phyloP scores from a whole-genome alignment of 352 stramenopile species.

The Globisporangium cylindrosporum region DNA sequence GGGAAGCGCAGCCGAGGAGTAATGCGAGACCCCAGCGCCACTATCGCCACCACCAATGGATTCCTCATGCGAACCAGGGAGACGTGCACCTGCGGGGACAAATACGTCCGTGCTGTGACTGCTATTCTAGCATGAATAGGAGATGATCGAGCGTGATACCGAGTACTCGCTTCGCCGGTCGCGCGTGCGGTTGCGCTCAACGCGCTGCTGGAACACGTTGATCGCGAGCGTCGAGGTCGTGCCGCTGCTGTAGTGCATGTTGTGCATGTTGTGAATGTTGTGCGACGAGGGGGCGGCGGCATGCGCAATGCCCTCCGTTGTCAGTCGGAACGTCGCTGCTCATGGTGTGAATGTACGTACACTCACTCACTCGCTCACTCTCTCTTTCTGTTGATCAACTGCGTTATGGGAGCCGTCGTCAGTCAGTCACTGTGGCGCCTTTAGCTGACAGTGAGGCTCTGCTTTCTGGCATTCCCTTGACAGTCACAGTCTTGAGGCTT shows the following conservation, averaged over 20 bases:
- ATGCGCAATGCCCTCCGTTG: no score
- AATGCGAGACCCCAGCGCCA: neutral
- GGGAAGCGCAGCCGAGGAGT: no score
- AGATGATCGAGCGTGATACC: neutral
- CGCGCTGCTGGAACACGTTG: constrained; percentile 18
- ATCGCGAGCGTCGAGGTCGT: constrained; percentile 17
- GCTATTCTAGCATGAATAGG: constrained; percentile 6
- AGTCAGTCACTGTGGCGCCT: no score
- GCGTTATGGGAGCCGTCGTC: no score
- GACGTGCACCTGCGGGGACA: neutral
- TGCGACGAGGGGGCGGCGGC: neutral
- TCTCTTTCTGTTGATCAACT: no score
- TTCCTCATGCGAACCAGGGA: neutral
- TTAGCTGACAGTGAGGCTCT: no score
- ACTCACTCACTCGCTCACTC: no score
- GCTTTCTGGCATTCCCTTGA: no score
- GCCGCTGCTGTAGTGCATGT: constrained; percentile 28
- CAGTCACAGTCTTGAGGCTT: no score
- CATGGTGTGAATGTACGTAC: no score
- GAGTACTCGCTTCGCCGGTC: neutral
- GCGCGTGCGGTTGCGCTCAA: constrained; percentile 15
- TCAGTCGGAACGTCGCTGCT: no score
- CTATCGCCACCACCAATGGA: no score
- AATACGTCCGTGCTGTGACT: neutral
- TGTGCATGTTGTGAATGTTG: constrained; percentile 10